Evolutionary conservation across 352 stramenopile genomes (phyloP).

Genomic region (Pythium periplocum): DNA sequence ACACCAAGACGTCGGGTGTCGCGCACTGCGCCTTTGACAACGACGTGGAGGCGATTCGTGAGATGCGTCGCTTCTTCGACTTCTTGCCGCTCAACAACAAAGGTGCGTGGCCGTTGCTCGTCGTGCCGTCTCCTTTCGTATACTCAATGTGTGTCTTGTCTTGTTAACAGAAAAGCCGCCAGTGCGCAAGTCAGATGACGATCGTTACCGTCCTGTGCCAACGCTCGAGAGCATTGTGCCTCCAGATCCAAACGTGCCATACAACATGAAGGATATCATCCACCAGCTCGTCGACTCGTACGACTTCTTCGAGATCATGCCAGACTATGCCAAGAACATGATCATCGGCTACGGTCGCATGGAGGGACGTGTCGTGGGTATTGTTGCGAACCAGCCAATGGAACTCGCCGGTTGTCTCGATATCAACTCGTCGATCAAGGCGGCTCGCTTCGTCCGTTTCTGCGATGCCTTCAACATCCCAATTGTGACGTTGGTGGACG

Average conservation of each 20-base stretch:
- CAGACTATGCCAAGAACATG: conserved; percentile 98
- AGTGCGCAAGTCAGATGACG: conserved; percentile 77
- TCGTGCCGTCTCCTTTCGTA: neutral
- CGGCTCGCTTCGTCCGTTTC: conserved; percentile 96
- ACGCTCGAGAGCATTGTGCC: conserved; percentile 93
- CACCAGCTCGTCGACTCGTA: conserved; percentile 93
- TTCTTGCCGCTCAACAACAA: conserved; percentile 95
- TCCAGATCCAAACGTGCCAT: conserved; percentile 96
- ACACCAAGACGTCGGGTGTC: conserved; percentile 95
- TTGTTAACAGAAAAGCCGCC: conserved; percentile 59
- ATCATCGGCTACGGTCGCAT: conserved; percentile 96
- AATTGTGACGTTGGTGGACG: conserved; percentile 97
- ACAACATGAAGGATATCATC: conserved; percentile 98
- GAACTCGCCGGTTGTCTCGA: conserved; percentile 96
- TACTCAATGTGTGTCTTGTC: neutral
- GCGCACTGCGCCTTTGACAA: conserved; percentile 95
- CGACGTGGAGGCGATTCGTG: conserved; percentile 92
- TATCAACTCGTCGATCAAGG: conserved; percentile 97
- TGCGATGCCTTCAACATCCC: conserved; percentile 99
- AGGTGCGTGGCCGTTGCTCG: conserved; percentile 11
- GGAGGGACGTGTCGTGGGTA: conserved; percentile 93
- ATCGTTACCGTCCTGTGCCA: conserved; percentile 79
- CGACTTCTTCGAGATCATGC: conserved; percentile 97
- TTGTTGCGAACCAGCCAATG: conserved; percentile 98
- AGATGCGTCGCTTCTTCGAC: conserved; percentile 93